A percentile compares a stretch with the other conserved stretches of the same genome.
phyloP scores from a whole-genome alignment of 2,329 filamentous ascomycete genomes.

The Apiospora hydei region DNA sequence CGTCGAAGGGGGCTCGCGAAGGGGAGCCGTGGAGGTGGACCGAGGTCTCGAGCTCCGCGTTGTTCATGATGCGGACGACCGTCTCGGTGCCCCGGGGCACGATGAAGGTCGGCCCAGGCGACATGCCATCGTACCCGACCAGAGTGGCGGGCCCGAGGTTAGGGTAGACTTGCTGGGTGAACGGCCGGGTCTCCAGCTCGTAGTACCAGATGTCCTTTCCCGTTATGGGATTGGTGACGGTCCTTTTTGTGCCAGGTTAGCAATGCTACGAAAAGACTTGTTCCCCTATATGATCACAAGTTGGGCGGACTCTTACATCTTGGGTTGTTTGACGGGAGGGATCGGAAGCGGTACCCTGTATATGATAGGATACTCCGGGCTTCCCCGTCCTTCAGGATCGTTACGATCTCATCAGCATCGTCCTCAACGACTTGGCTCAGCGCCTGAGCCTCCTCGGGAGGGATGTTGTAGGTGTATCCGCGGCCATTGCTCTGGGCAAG shows the following conservation, averaged over 20 bases:
- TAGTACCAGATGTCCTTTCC: constrained; percentile 47
- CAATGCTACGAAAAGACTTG: neutral
- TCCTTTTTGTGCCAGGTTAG: constrained; percentile 30
- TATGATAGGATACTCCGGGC: constrained; percentile 47
- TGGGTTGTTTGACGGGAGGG: constrained; percentile 50
- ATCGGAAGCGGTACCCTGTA: constrained; percentile 52
- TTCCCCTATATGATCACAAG: no score
- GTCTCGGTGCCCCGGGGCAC: constrained; percentile 57
- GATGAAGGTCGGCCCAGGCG: constrained; percentile 61
- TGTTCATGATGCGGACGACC: constrained; percentile 62
- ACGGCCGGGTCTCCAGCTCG: constrained; percentile 39
- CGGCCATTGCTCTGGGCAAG: constrained; percentile 28
- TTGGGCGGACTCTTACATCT: constrained; percentile 48
- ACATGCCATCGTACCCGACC: constrained; percentile 61
- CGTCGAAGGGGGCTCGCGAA: constrained; percentile 55
- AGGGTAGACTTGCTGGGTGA: constrained; percentile 47
- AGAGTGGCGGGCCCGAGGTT: constrained; percentile 41
- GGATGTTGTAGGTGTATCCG: constrained; percentile 31
- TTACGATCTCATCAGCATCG: constrained; percentile 29
- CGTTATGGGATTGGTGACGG: constrained; percentile 46
- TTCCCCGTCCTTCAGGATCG: constrained; percentile 33
- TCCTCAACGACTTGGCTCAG: constrained; percentile 35
- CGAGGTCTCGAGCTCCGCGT: constrained; percentile 50
- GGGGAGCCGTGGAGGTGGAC: constrained; percentile 64
- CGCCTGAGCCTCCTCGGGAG: constrained; percentile 33